Base-by-base conservation (phyloP, 805 yeast species). In the Teunomyces funiuensis region DNA sequence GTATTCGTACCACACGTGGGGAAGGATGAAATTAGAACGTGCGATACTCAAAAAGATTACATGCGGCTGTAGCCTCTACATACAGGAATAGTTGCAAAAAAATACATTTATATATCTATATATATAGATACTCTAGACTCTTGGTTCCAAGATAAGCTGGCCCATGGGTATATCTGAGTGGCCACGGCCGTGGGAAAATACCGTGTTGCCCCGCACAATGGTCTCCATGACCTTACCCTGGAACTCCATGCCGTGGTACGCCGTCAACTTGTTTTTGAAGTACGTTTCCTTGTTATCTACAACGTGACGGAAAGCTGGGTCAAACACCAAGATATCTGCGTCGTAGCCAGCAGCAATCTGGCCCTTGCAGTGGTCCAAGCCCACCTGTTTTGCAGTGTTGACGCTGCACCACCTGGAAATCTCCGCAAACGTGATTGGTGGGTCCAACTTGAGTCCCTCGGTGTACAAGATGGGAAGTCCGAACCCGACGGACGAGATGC, bases 401-500 rank as follows among this genome's bases (percentile, higher is more conserved):
- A 73, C 71, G 33, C 85, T 78, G 45, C 95, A 84, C 97, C 97
- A 89, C 49, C 69, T 68, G 13, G 80, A 79, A 34, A 90, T 83
- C 45, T 88, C 89, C 2, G 68, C 59, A 3, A 86, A 57, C 0
- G 75, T 50, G 3, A 83, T 69, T 2, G 79, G 76, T 1, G 79
- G 77, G 2, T 65, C 52, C 45, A 81, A 61, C 52, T 76, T 75
- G 36, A 54, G 50, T 8, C 86, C 89, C 53, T 84, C 88, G 1
- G 96, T 87, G 74, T 79, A 84, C 39, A 90, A 63, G 28, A 89
- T 75, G 0, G 95, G 86, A 36, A 90, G 71, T 0, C 97, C 97
- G 29, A 91, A 77, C 0, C 98, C 98, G 23, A 90, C 95, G 1
- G 96, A 86, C 2, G 96, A 76, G 29, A 90, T 88, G 7, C 98